These are phyloP conservation scores for Cryphonectria parasitica DNA, from an alignment of 2,329 filamentous ascomycete genomes.

Conservation along the genomic window DNA sequence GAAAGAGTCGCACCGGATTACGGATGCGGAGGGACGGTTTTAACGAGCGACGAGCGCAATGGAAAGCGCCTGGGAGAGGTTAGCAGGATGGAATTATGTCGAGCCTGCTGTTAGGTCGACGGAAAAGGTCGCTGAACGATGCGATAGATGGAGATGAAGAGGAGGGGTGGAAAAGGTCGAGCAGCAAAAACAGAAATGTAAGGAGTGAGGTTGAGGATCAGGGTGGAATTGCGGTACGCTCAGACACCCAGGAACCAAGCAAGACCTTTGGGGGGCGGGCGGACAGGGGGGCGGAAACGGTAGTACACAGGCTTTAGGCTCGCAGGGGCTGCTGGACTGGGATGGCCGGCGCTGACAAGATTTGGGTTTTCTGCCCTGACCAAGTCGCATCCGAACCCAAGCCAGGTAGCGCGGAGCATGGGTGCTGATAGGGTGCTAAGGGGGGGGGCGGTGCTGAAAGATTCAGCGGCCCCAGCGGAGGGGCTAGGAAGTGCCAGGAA, in stretches of 20 bases:
- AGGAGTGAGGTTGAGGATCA: constrained; percentile 21
- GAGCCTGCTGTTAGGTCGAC: background rate
- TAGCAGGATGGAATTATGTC: constrained; percentile 18
- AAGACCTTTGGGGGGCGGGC: background rate
- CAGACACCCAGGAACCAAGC: background rate
- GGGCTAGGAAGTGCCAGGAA: constrained; percentile 18
- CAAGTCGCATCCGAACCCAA: constrained; percentile 3
- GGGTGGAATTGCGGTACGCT: constrained; percentile 18
- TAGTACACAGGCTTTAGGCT: constrained; percentile 7
- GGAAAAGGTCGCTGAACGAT: constrained; percentile 8
- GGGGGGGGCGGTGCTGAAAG: background rate
- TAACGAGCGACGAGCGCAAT: constrained; percentile 29
- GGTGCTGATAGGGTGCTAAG: constrained; percentile 23
- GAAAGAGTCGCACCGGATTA: constrained; percentile 18
- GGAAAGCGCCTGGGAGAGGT: constrained; percentile 28
- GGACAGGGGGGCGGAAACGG: background rate
- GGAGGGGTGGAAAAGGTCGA: constrained; percentile 18
- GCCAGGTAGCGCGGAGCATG: constrained; percentile 4
- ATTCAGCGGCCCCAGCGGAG: background rate
- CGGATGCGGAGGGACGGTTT: constrained; percentile 13
- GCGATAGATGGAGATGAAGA: constrained; percentile 16
- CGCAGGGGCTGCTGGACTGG: constrained; percentile 9
- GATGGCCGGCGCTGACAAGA: constrained; percentile 9
- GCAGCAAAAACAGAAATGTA: constrained; percentile 2
- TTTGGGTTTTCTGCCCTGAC: constrained; percentile 18